These are phyloP conservation scores for Phytophthora citrophthora DNA, from an alignment of 352 stramenopile species.

Conservation along the genomic window DNA sequence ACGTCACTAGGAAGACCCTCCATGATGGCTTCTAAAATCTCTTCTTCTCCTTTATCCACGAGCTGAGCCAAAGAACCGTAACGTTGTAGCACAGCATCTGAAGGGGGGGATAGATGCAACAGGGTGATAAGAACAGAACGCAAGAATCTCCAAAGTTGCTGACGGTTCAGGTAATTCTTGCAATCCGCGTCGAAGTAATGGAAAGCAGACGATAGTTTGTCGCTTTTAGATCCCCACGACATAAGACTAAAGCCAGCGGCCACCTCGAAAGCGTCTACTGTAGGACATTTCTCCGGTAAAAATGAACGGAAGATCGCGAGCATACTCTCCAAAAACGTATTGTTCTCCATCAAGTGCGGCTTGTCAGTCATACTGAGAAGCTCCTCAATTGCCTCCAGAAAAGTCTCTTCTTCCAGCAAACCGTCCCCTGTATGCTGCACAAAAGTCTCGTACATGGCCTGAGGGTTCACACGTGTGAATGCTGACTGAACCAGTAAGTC, in stretches of 20 bases:
- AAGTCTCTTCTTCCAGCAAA: conserved; percentile 84
- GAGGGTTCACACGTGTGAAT: conserved; percentile 73
- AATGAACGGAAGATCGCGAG: conserved; percentile 79
- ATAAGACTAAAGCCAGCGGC: conserved; percentile 85
- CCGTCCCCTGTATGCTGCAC: conserved; percentile 86
- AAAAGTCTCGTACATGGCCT: conserved; percentile 88
- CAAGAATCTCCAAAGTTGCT: conserved; percentile 88
- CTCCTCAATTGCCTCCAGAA: conserved; percentile 81
- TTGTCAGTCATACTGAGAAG: conserved; percentile 80
- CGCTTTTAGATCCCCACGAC: conserved; percentile 84
- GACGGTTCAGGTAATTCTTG: conserved; percentile 77
- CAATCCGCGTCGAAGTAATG: conserved; percentile 88
- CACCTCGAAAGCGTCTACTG: conserved; percentile 85
- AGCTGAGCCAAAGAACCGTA: conserved; percentile 75
- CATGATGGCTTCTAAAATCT: conserved; percentile 82
- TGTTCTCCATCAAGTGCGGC: conserved; percentile 76
- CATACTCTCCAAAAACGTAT: conserved; percentile 79
- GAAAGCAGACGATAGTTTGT: conserved; percentile 84
- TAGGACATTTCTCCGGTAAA: conserved; percentile 62
- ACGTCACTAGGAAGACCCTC: conserved; percentile 46
- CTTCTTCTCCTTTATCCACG: conserved; percentile 77
- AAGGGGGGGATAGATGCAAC: conserved; percentile 73
- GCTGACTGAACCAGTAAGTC: conserved; percentile 68
- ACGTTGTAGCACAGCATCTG: conserved; percentile 55
- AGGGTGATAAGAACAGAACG: conserved; percentile 80